These are phyloP conservation scores for Fusarium coicis DNA, from an alignment of 2,329 filamentous ascomycete species.

Conservation along the genomic window DNA sequence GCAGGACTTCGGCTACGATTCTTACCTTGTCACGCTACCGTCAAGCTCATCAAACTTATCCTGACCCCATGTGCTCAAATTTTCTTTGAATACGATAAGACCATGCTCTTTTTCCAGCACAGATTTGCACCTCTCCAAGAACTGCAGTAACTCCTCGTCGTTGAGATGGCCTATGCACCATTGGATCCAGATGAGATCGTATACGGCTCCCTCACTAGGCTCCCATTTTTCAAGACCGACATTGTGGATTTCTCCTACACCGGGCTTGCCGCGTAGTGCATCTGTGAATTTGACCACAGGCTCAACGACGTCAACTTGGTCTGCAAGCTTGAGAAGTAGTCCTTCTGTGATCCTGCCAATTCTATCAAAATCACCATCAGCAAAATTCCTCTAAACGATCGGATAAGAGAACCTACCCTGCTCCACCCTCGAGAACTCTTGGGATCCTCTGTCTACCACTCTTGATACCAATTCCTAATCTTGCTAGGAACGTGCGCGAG, in stretches of 20 bases:
- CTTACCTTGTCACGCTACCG: slow-evolving; percentile 77
- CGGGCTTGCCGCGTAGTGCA: slow-evolving; percentile 65
- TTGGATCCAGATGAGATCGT: slow-evolving; percentile 89
- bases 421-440: slow-evolving; percentile 52
- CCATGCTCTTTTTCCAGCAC: slow-evolving; percentile 45
- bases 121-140: slow-evolving; percentile 69
- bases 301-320: slow-evolving; percentile 83
- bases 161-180: slow-evolving; percentile 90
- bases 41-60: slow-evolving; percentile 83
- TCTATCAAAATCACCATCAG: slow-evolving; percentile 50
- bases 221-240: slow-evolving; percentile 79
- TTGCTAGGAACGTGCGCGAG: slow-evolving; percentile 75
- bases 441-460: slow-evolving; percentile 46
- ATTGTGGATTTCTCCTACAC: slow-evolving; percentile 73
- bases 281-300: slow-evolving; percentile 84
- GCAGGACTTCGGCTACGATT: too few species aligned
- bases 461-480: slow-evolving; percentile 62
- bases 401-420: slow-evolving; percentile 46
- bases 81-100: slow-evolving; percentile 68
- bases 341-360: slow-evolving; percentile 87
- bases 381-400: too few species aligned
- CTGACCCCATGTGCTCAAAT: slow-evolving; percentile 65
- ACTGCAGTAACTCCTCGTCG: slow-evolving; percentile 76
- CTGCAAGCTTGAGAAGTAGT: slow-evolving; percentile 76
- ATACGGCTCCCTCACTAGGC: slow-evolving; percentile 59